These are phyloP conservation scores for Cercis canadensis DNA, from an alignment of 306 rosid species.

Conservation along the genomic window DNA sequence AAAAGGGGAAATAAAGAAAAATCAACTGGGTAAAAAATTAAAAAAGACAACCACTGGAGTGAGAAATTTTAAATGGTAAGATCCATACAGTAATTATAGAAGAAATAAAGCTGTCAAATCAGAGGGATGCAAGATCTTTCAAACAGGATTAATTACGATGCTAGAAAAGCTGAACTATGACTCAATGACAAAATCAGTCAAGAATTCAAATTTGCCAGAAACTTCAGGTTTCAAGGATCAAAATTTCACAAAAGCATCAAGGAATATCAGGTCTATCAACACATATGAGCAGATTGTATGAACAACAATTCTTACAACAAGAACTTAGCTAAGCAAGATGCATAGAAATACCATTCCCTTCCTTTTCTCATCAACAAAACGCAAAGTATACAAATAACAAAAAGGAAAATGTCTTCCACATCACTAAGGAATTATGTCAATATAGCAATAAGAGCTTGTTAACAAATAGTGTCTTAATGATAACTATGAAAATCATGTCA, in stretches of 20 bases:
- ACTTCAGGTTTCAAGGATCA: not conserved
- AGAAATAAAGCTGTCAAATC: no score
- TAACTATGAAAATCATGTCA: not conserved
- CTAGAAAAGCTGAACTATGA: no score
- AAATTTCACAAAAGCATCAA: not conserved
- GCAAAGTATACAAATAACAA: not conserved
- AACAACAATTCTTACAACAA: not conserved
- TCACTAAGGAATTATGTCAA: no score
- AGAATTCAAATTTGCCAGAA: not conserved
- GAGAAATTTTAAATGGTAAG: no score
- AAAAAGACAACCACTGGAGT: not conserved
- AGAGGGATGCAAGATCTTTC: no score
- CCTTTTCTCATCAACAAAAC: not conserved
- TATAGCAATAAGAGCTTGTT: no score
- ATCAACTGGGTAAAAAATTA: not conserved
- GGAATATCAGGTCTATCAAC: not conserved
- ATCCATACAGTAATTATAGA: no score
- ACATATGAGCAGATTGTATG: not conserved
- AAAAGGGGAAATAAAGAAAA: no score
- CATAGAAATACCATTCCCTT: not conserved
- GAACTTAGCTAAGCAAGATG: not conserved
- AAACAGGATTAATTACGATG: no score
- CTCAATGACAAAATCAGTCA: not conserved
- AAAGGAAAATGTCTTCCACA: no score
- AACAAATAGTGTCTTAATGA: no score